Evolutionary conservation across 805 yeast species (phyloP).

Genomic region (Komagataella phaffii): DNA sequence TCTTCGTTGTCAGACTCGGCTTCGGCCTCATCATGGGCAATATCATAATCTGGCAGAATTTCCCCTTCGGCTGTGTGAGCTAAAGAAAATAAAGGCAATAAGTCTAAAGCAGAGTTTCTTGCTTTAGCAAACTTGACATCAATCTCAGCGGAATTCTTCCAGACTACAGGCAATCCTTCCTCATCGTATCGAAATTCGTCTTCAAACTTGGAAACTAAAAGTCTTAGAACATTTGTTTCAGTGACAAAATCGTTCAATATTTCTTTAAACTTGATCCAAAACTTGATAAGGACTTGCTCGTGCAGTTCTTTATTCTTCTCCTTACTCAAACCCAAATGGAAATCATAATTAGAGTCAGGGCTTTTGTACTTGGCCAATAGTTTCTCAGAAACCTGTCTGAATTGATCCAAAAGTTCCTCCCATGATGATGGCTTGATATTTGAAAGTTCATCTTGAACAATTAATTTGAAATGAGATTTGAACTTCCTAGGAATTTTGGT

Average conservation of each 20-base stretch:
- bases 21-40: conserved; percentile 19
- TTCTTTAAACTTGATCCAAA: conserved; percentile 56
- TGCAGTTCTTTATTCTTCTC: conserved; percentile 27
- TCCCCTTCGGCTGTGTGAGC: conserved; percentile 45
- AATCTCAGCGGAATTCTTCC: conserved; percentile 64
- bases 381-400: conserved; percentile 20
- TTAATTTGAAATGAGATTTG: conserved; percentile 31
- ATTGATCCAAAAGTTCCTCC: conserved; percentile 40
- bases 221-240: conserved; percentile 49
- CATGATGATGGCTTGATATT: conserved; percentile 41
- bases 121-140: conserved; percentile 53
- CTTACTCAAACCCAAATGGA: conserved; percentile 45
- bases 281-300: conserved; percentile 29
- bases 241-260: conserved; percentile 47
- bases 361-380: conserved; percentile 16
- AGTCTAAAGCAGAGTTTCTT: conserved; percentile 36
- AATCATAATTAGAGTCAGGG: conserved; percentile 29
- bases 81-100: conserved; percentile 44
- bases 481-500: conserved; percentile 32
- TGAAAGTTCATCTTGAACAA: conserved; percentile 30
- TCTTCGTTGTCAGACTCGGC: conserved; percentile 17
- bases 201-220: conserved; percentile 73
- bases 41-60: conserved; percentile 44
- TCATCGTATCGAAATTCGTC: conserved; percentile 73
- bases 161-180: conserved; percentile 68